Percentiles rank a stretch among this genome's conserved stretches.
phyloP scores from a whole-genome alignment of 2,329 filamentous ascomycete genomes.

The Pseudocercospora musae region DNA sequence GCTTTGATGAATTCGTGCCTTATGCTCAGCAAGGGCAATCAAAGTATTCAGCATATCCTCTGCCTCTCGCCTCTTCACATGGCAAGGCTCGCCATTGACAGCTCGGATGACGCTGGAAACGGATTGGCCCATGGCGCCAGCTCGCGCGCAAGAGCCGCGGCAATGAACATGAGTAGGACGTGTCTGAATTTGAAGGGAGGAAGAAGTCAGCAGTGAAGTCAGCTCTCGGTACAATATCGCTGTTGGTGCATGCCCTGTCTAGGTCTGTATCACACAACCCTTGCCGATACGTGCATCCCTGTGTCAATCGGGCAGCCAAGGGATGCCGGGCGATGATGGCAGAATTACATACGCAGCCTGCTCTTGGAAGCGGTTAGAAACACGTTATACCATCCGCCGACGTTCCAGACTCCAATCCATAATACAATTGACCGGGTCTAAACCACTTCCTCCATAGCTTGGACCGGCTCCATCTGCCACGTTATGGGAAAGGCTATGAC shows the following conservation, averaged over 20 bases:
- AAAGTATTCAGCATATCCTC: conserved; percentile 13
- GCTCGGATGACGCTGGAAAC: background rate
- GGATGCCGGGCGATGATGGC: background rate
- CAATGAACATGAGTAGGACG: background rate
- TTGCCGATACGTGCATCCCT: conserved; percentile 2
- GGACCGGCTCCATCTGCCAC: too few relatives aligned
- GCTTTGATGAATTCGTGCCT: conserved; percentile 6
- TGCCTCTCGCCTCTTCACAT: conserved; percentile 6
- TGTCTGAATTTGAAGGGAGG: background rate
- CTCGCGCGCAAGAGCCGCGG: background rate
- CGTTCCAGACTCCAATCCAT: background rate
- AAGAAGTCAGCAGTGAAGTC: background rate
- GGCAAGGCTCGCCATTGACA: conserved; percentile 1
- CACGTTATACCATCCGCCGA: background rate
- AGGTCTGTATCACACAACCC: background rate
- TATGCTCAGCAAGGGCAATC: conserved; percentile 6
- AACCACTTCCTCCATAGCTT: background rate
- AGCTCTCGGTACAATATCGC: conserved; percentile 4
- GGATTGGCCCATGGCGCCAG: background rate
- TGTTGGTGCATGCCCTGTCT: background rate
- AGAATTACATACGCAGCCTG: conserved; percentile 1
- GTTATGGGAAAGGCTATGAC: background rate
- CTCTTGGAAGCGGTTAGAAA: background rate
- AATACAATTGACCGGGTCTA: background rate
- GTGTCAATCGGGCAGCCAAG: background rate